Conservation (phyloP, 306 rosid genomes). For the Fragaria nilgerrensis region DNA sequence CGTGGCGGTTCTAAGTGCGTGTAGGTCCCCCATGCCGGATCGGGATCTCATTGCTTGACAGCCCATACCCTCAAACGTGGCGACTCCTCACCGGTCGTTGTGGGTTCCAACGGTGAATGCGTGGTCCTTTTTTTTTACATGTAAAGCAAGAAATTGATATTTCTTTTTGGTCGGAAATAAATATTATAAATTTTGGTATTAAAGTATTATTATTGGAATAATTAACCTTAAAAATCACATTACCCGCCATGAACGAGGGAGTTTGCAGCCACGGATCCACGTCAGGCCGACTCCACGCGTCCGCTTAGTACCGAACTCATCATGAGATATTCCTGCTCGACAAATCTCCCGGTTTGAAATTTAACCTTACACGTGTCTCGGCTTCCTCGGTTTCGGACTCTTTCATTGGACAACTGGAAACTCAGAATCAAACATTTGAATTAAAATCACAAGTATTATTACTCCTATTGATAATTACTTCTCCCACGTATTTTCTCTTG, state of each 20-base stretch:
- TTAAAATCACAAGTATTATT: neutral
- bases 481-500: no score
- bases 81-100: neutral
- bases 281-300: constrained; percentile 40
- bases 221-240: neutral
- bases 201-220: neutral
- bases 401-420: constrained; percentile 40
- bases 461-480: no score
- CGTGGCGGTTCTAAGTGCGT: neutral
- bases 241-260: neutral
- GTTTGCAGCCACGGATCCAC: constrained; percentile 25
- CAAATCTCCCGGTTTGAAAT: constrained; percentile 41
- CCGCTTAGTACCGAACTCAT: neutral
- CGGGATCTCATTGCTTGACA: constrained; percentile 14
- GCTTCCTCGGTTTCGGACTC: constrained; percentile 28
- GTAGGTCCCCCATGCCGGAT: constrained; percentile 11
- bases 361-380: constrained; percentile 56
- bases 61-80: constrained; percentile 14
- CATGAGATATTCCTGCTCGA: constrained; percentile 41
- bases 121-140: neutral
- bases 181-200: neutral
- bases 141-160: neutral
- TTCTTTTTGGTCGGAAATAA: neutral
- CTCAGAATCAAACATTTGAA: constrained; percentile 6
- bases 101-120: neutral